These are phyloP conservation scores for Boletus sensibilis DNA, from an alignment of 768 basidiomycete species.

Conservation along the genomic window DNA sequence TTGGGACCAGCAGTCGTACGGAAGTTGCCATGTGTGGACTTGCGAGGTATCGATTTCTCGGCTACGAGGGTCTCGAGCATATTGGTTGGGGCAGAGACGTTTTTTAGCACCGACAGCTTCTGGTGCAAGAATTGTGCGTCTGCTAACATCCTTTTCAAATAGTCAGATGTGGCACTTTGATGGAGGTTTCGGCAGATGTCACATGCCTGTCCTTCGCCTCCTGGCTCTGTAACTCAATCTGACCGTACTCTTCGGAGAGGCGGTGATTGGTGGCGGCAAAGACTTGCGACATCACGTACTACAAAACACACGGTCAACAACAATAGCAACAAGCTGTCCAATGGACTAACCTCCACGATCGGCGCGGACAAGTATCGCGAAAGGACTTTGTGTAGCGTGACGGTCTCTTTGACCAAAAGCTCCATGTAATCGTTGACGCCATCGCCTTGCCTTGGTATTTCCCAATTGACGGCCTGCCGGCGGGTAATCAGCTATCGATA, in stretches of 20 bases:
- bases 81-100: constrained; percentile 64
- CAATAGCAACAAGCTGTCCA: constrained; percentile 5
- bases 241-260: constrained; percentile 80
- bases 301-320: constrained; percentile 17
- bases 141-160: constrained; percentile 60
- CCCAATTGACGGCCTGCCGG: constrained; percentile 76
- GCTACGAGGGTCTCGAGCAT: constrained; percentile 85
- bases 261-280: constrained; percentile 91
- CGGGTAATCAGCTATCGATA: constrained; percentile 4
- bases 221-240: constrained; percentile 76
- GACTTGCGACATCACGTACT: constrained; percentile 95
- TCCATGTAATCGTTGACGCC: constrained; percentile 90
- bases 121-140: constrained; percentile 78
- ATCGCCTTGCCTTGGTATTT: constrained; percentile 53
- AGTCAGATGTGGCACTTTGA: constrained; percentile 15
- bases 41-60: constrained; percentile 66
- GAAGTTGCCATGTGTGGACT: constrained; percentile 25
- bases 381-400: constrained; percentile 92
- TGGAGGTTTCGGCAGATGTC: constrained; percentile 3
- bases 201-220: constrained; percentile 82
- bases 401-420: constrained; percentile 89
- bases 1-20: constrained; percentile 29
- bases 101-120: constrained; percentile 72
- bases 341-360: constrained; percentile 70
- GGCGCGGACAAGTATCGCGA: constrained; percentile 80